Evolutionary conservation across 495 filamentous ascomycete genomes (phyloP).

Genomic region (Tirmania nivea): DNA sequence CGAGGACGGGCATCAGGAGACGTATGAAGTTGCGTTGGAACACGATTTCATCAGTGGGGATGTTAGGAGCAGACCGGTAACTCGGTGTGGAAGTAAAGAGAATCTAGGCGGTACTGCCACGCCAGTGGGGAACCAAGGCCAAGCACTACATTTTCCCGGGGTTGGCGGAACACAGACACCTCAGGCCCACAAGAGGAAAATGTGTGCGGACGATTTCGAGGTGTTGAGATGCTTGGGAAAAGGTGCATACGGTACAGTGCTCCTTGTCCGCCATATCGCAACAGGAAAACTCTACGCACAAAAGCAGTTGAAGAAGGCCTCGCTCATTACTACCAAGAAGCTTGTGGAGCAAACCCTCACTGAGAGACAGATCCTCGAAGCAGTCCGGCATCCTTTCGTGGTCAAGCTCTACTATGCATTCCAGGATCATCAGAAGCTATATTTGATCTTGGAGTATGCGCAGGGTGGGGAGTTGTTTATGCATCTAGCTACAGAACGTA

Average conservation of each 20-base stretch:
- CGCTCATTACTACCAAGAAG: conserved; percentile 74
- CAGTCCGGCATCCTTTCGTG: conserved; percentile 84
- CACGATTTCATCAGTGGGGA: conserved; percentile 43
- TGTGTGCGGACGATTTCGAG: conserved; percentile 79
- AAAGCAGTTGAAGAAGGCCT: conserved; percentile 96
- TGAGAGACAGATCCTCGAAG: conserved; percentile 80
- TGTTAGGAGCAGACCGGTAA: conserved; percentile 10
- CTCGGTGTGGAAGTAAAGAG: neutral
- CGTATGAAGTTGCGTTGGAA: conserved; percentile 41
- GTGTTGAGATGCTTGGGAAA: conserved; percentile 89
- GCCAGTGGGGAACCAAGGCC: neutral
- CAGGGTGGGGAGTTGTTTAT: conserved; percentile 88
- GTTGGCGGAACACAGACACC: neutral
- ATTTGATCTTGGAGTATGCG: conserved; percentile 95
- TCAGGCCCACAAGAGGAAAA: conserved; percentile 30
- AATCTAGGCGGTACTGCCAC: neutral
- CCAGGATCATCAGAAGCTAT: conserved; percentile 93
- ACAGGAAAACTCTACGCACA: conserved; percentile 87
- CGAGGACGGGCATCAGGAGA: neutral
- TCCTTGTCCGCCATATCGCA: conserved; percentile 66
- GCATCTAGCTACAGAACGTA: conserved; percentile 69
- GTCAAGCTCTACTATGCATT: conserved; percentile 97
- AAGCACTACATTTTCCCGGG: neutral
- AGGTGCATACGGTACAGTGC: conserved; percentile 71
- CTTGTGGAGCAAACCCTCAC: conserved; percentile 93